Evolutionary conservation across 805 yeast species (phyloP).

Genomic region (Wickerhamomyces tratensis): DNA sequence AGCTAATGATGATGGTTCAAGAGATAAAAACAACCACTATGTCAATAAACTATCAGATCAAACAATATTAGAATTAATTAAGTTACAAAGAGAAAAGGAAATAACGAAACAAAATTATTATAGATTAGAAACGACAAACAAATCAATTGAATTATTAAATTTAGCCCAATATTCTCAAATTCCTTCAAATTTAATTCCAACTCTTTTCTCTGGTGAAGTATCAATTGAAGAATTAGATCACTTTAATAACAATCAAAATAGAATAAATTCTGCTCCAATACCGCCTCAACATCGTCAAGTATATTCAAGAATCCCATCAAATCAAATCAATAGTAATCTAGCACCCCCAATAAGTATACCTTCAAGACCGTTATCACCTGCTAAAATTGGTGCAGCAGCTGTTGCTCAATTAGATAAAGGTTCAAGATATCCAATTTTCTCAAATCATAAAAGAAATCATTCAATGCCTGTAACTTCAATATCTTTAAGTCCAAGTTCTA

Average conservation of each 20-base stretch:
- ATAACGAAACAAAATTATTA: conserved; percentile 73
- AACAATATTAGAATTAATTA: conserved; percentile 14
- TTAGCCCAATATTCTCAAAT: conserved; percentile 51
- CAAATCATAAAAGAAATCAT: conserved; percentile 26
- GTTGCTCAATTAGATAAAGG: conserved; percentile 37
- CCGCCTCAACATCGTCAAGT: conserved; percentile 6
- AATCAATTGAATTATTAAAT: conserved; percentile 52
- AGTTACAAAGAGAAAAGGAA: conserved; percentile 50
- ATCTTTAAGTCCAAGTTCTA: neutral
- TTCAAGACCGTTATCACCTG: conserved; percentile 49
- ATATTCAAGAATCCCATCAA: conserved; percentile 1
- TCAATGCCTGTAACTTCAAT: conserved; percentile 26
- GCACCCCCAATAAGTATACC: conserved; percentile 3
- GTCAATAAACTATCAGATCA: conserved; percentile 5
- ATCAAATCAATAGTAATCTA: no score
- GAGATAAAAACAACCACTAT: no score
- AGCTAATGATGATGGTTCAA: neutral
- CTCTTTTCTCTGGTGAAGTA: conserved; percentile 36
- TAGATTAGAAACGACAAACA: conserved; percentile 50
- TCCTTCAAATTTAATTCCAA: conserved; percentile 56
- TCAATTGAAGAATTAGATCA: conserved; percentile 8
- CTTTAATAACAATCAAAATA: neutral
- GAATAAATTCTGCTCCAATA: neutral
- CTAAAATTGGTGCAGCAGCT: conserved; percentile 65
- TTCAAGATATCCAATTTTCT: conserved; percentile 14